These are phyloP conservation scores for Knoxia roxburghii DNA, from an alignment of 257 asterid genomes.

Conservation along the genomic window DNA sequence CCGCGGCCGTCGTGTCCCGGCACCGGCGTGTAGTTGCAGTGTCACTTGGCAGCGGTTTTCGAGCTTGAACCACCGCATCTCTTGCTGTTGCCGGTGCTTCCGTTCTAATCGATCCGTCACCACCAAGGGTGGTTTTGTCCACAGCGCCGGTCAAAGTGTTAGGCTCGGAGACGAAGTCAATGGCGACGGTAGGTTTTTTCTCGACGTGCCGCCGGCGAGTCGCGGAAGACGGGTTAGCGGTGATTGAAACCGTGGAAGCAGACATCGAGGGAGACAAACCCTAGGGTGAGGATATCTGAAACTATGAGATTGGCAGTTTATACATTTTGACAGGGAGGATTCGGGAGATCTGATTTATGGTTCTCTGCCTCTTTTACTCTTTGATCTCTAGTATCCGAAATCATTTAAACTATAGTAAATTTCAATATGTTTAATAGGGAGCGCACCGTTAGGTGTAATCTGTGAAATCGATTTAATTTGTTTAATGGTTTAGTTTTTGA, in stretches of 20 bases:
- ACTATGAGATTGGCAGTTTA: too few species aligned
- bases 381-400: too few species aligned
- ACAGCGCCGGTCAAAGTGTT: conserved; percentile 16
- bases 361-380: too few species aligned
- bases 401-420: too few species aligned
- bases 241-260: conserved; percentile 67
- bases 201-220: conserved; percentile 69
- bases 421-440: too few species aligned
- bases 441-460: too few species aligned
- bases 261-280: conserved; percentile 39
- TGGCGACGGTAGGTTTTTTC: conserved; percentile 26
- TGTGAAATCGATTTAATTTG: too few species aligned
- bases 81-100: conserved; percentile 24
- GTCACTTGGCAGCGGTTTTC: conserved; percentile 30
- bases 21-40: conserved; percentile 19
- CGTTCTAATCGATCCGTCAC: conserved; percentile 9
- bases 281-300: too few species aligned
- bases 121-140: conserved; percentile 32
- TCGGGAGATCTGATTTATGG: too few species aligned
- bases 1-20: conserved; percentile 24
- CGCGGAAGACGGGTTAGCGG: conserved; percentile 57
- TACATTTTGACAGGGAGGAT: too few species aligned
- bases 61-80: conserved; percentile 26
- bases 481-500: too few species aligned
- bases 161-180: conserved; percentile 30